Base-by-base conservation (phyloP, 1,284 basidiomycete species). In the Sanghuangporus sanghuang region DNA sequence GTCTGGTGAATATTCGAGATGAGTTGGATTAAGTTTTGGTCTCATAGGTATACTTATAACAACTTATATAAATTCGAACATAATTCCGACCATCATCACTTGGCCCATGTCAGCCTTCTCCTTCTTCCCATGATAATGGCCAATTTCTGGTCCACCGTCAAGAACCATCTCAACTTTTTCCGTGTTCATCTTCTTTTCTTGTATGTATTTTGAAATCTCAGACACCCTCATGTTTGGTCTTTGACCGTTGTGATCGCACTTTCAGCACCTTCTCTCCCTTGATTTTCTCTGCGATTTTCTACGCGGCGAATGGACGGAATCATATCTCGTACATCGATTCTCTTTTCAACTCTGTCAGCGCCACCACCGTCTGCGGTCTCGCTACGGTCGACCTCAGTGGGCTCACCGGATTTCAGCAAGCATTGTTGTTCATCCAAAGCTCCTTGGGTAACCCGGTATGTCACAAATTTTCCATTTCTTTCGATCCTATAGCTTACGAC, bases 361-460 rank as follows among this genome's bases (percentile, higher is more conserved):
- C 90, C 7, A 86, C 93, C 79, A 87, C 87, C 3, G 88, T 93
- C 63, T 91, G 89, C 68, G 92, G 92, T 12, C 78, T 94, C 32
- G 80, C 83, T 49, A 87, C 90, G 6, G 77, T 92, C 68, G 85
- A 94, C 72, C 74, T 94, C 69, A 92, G 88, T 70, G 76, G 78
- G 53, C 75, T 92, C 70, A 94, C 91, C 1, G 75, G 76, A 56
- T 91, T 86, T 77, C 92, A 95, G 71, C 93, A 95, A 77, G 78
- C 77, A 14, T 78, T 95, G 32, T 70, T 94, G 57, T 89, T 90
- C 72, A 71, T 89, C 18, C 84, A 85, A 71, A 89, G 90, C 87
- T 85, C 82, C 68, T 68, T 89, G 27, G 90, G 89, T 5, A 89
- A 80, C 67, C 87, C 87, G 40, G 88, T 91, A 67, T 70, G 87